Base-by-base conservation (phyloP, 2,329 filamentous ascomycete species). In the Fusarium metavorans region DNA sequence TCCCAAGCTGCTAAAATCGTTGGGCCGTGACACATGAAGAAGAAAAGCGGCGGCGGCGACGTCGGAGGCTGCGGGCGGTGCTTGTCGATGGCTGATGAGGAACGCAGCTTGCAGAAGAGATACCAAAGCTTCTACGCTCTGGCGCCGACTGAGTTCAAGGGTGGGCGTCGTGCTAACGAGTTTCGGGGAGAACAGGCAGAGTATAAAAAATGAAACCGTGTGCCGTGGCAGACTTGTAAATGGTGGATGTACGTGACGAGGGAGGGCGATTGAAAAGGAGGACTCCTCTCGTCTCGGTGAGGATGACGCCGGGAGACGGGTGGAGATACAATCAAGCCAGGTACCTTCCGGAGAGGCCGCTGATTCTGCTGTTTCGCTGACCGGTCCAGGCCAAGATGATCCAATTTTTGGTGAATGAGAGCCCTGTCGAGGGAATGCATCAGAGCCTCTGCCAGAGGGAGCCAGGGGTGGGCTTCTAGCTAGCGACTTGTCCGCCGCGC, bases 371-470 rank as follows among this genome's bases (percentile, higher is more conserved):
- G 54, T 58, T 63, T 73, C 58, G 65, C 61, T 75, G 69, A 72
- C 72, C 54, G 68, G 72, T 75, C 72, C 65, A 75, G 72, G 72
- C 65, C 72, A 75, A 35, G 65, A 63, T 72, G 68, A 70, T 73
- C 70, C 58, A 73, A 54, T 70, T 73, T 64, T 73, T 71, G 66
- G 72, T 59, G 70, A 67, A 43, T 37, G 69, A 66, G 60, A 59
- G 70, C 72, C 68, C 72, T 75, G 68, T 72, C 52, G 23, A 66
- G 57, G 58, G 59, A 71, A 71, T 74, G 71, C 34, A 74, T 67
- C 58, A 74, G 56, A 74, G 65, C 61, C 68, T 74, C 68, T 74
- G 72, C 52, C 48, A 61, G 50, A 50, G 34, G 45, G 45, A 34
- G 43, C 34, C 65, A 45, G 59, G 72, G 71, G 30, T 37, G 25